Evolutionary conservation across 805 yeast species (phyloP).

Genomic region (Priceomyces melissophilus): DNA sequence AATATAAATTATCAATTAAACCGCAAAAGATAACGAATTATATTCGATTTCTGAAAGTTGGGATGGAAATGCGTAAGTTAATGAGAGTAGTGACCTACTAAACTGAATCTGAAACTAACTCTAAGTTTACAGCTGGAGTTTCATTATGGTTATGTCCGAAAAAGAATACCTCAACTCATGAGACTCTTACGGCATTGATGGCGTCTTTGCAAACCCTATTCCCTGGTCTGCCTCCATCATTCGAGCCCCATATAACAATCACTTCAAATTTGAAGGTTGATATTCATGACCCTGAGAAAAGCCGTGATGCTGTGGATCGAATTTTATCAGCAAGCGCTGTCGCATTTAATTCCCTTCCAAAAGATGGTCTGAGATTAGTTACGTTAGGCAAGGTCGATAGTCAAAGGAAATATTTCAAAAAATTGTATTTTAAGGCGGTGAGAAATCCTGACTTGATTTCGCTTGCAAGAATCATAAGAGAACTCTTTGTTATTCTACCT

Average conservation of each 20-base stretch:
- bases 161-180: conserved; percentile 49
- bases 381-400: conserved; percentile 41
- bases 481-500: conserved; percentile 51
- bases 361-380: conserved; percentile 38
- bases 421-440: conserved; percentile 47
- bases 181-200: conserved; percentile 56
- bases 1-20: too few species aligned
- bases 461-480: conserved; percentile 55
- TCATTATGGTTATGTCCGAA: conserved; percentile 79
- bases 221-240: conserved; percentile 59
- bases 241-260: conserved; percentile 77
- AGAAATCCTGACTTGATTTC: conserved; percentile 46
- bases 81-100: too few species aligned
- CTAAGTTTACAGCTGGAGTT: conserved; percentile 27
- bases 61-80: too few species aligned
- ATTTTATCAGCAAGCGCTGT: conserved; percentile 57
- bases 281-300: conserved; percentile 28
- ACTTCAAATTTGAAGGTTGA: conserved; percentile 56
- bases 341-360: conserved; percentile 45
- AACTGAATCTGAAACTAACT: too few species aligned
- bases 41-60: too few species aligned
- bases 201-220: conserved; percentile 67
- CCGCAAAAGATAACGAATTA: too few species aligned
- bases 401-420: conserved; percentile 51
- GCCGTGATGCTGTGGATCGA: conserved; percentile 54